Evolutionary conservation across 495 filamentous ascomycete genomes (phyloP), one percentile per base, ranked within the genome.

Genomic region (Talaromyces nanjingensis): DNA sequence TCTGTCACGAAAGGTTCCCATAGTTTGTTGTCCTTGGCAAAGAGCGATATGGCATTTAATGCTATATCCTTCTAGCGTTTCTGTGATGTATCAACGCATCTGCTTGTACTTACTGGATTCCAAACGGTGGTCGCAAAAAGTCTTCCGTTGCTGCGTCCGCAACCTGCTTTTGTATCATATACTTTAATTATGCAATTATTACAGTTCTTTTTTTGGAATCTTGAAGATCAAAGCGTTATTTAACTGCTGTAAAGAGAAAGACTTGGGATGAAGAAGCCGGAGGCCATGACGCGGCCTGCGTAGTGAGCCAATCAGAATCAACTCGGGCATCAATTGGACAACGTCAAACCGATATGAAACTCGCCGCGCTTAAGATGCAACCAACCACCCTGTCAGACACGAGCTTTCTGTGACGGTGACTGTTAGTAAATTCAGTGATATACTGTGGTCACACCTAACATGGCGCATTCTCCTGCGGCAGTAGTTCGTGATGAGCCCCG

Each of bases 61-160:
- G n/a, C 47, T 53, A 7, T 54, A 14, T 54, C 49, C 20, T 42
- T 42, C 14, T 14, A 42, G 45, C 45, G n/a, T 49, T 49, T 18
- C 16, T 49, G 18, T 22, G 8, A 49, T 22, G 45, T 49, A 49
- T 49, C 24, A 24, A 59, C 9, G 18, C 56, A 59, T 59, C 3
- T 59, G 56, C 29, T 59, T 59, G 56, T 59, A 37, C 29, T 4
- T 59, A 59, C 27, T 37, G 56, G 31, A 59, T 59, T 33, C 22
- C 55, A 37, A 12, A 37, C 18, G 27, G 31, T 59, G 27, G 56
- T 20, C 53, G 22, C 53, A 56, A 27, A n/a, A 56, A 29, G 24
- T 54, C 22, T n/a, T n/a, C n/a, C 45, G 45, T 29, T 56, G 24
- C 53, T 56, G 53, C 53, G 53, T 56, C 27, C 53, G 20, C 53